These are phyloP conservation scores for Apiotrichum brassicae DNA, from an alignment of 1,284 basidiomycete genomes.

Conservation along the genomic window DNA sequence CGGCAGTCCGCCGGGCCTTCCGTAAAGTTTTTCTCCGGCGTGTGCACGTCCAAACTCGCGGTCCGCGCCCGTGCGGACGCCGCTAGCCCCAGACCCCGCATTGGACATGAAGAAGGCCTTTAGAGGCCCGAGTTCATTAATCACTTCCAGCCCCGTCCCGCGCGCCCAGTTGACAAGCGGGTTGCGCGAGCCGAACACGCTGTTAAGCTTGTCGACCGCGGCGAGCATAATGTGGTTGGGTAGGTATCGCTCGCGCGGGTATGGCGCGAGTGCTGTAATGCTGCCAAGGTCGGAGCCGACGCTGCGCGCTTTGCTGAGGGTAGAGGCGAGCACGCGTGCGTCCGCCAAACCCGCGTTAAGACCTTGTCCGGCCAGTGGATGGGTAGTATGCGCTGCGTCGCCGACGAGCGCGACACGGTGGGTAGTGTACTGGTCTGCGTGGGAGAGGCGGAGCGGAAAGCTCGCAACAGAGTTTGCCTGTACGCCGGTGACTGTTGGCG, in stretches of 20 bases:
- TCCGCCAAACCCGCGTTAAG: constrained; percentile 89
- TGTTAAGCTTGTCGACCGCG: constrained; percentile 79
- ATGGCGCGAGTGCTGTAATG: constrained; percentile 65
- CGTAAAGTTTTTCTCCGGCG: constrained; percentile 13
- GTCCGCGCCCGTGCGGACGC: constrained; percentile 1
- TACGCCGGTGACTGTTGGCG: constrained; percentile 67
- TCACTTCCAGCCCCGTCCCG: constrained; percentile 76
- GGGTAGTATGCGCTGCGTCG: constrained; percentile 91
- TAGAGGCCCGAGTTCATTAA: constrained; percentile 77
- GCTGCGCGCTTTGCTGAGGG: constrained; percentile 55
- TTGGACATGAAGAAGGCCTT: constrained; percentile 76
- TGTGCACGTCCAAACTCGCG: constrained; percentile 22
- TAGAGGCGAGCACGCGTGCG: constrained; percentile 61
- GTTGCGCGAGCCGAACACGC: constrained; percentile 64
- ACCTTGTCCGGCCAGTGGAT: constrained; percentile 96
- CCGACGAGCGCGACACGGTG: constrained; percentile 67
- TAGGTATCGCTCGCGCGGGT: constrained; percentile 72
- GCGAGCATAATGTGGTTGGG: constrained; percentile 78
- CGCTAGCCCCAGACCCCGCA: constrained; percentile 53
- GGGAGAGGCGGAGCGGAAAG: constrained; percentile 83
- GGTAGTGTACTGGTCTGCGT: constrained; percentile 73
- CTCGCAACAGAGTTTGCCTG: constrained; percentile 74
- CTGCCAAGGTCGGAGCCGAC: constrained; percentile 79
- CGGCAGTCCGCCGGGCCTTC: constrained; percentile 5
- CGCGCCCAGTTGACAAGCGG: constrained; percentile 75